Conservation (phyloP, 2,329 filamentous ascomycete species). For the Paecilomyces niveus region DNA sequence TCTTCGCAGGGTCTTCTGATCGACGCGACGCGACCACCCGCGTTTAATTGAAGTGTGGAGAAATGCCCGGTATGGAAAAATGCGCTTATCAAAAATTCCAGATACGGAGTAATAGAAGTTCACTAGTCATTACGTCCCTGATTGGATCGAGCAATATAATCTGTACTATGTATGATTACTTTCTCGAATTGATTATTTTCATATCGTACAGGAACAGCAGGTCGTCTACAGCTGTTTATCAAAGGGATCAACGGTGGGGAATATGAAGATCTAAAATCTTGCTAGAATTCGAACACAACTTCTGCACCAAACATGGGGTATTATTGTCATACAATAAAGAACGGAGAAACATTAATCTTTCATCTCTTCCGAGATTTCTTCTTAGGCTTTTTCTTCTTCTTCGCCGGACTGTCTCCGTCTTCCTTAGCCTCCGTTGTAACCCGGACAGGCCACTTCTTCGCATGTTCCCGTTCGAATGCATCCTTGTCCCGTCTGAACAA, state of each 20-base stretch:
- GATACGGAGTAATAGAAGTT: background rate
- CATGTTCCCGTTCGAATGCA: slow-evolving; percentile 75
- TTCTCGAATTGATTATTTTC: background rate
- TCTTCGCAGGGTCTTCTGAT: background rate
- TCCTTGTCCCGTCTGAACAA: slow-evolving; percentile 77
- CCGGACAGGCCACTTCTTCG: slow-evolving; percentile 54
- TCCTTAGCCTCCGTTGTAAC: slow-evolving; percentile 24
- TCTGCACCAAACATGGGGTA: background rate
- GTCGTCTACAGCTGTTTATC: background rate
- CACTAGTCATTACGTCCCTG: background rate
- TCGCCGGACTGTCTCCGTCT: slow-evolving; percentile 30
- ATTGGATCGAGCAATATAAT: background rate
- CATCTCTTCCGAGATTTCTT: slow-evolving; percentile 39
- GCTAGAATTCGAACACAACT: background rate
- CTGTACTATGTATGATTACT: background rate
- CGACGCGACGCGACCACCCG: background rate
- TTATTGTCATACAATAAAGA: background rate
- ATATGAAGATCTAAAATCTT: background rate
- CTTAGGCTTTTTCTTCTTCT: slow-evolving; percentile 42
- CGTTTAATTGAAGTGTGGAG: background rate
- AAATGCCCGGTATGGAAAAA: background rate
- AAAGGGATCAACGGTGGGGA: background rate
- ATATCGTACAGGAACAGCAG: background rate
- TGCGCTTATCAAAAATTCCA: background rate
- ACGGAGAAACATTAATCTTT: slow-evolving; percentile 8